These are phyloP conservation scores for Venturia effusa DNA, from an alignment of 2,329 filamentous ascomycete genomes.

Conservation along the genomic window DNA sequence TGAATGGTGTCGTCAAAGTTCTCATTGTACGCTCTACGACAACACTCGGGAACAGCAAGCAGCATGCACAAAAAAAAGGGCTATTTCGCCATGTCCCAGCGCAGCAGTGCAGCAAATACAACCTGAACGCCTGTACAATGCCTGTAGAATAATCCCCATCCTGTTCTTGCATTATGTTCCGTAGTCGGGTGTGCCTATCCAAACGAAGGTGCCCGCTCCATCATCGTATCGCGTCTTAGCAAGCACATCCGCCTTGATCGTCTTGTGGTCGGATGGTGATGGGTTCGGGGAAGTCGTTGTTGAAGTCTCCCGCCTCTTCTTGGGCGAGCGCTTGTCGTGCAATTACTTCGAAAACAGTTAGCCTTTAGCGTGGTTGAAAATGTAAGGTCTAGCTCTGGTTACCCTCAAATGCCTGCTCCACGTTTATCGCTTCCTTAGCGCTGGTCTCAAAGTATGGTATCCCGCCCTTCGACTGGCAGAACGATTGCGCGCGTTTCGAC, in stretches of 20 bases:
- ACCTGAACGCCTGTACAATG: constrained; percentile 1
- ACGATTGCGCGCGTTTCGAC: constrained; percentile 90
- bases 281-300: constrained; percentile 91
- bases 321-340: constrained; percentile 90
- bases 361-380: constrained; percentile 26
- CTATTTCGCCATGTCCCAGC: background rate
- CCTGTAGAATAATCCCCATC: background rate
- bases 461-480: constrained; percentile 93
- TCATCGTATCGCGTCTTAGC: constrained; percentile 41
- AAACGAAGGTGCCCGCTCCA: background rate
- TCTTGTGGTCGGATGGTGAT: constrained; percentile 98
- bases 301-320: constrained; percentile 96
- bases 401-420: constrained; percentile 74
- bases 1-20: background rate
- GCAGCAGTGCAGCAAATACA: background rate
- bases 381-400: constrained; percentile 30
- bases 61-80: background rate
- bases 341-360: constrained; percentile 55
- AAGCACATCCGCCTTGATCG: constrained; percentile 85
- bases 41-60: background rate
- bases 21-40: background rate
- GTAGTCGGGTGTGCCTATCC: background rate
- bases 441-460: constrained; percentile 99
- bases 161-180: background rate
- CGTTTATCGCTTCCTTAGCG: constrained; percentile 96